Percentiles rank a stretch among this genome's conserved stretches.
These are phyloP conservation scores for Cladosporium austrohemisphaericum DNA, from an alignment of 2,329 filamentous ascomycete genomes.

Conservation along the genomic window DNA sequence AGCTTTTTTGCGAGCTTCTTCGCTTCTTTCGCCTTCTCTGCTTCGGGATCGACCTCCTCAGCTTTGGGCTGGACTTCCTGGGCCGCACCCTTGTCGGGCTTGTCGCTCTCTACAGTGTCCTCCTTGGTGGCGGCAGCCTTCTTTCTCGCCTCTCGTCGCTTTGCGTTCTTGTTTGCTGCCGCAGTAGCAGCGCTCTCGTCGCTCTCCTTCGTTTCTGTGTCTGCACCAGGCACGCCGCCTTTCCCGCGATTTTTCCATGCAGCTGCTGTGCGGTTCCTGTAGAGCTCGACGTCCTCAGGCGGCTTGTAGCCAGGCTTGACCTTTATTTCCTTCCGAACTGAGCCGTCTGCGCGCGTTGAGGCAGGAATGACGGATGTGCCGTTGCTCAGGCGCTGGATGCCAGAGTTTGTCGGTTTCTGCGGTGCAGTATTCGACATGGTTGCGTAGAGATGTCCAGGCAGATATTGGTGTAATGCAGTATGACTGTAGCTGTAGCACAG, in stretches of 20 bases:
- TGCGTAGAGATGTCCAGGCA: neutral
- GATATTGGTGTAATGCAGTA: too few relatives aligned
- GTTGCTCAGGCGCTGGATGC: conserved; percentile 66
- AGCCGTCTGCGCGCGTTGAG: conserved; percentile 81
- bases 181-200: conserved; percentile 46
- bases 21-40: conserved; percentile 86
- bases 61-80: conserved; percentile 29
- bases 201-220: conserved; percentile 49
- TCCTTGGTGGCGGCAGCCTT: conserved; percentile 51
- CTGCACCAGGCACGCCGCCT: conserved; percentile 70
- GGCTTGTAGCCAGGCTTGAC: conserved; percentile 91
- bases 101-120: conserved; percentile 35
- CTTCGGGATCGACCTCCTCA: conserved; percentile 61
- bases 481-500: neutral
- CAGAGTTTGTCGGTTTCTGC: conserved; percentile 35
- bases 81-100: conserved; percentile 35
- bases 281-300: conserved; percentile 91
- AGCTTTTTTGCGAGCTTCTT: conserved; percentile 91
- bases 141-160: conserved; percentile 65
- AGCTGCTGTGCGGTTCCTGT: conserved; percentile 88
- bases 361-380: conserved; percentile 88
- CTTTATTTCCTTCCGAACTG: conserved; percentile 88
- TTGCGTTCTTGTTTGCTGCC: conserved; percentile 78
- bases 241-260: conserved; percentile 73
- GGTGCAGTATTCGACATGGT: neutral